A percentile compares a stretch with the other conserved stretches of the same genome.
These are phyloP conservation scores for Malus fusca DNA, from an alignment of 306 rosid genomes.

Conservation along the genomic window DNA sequence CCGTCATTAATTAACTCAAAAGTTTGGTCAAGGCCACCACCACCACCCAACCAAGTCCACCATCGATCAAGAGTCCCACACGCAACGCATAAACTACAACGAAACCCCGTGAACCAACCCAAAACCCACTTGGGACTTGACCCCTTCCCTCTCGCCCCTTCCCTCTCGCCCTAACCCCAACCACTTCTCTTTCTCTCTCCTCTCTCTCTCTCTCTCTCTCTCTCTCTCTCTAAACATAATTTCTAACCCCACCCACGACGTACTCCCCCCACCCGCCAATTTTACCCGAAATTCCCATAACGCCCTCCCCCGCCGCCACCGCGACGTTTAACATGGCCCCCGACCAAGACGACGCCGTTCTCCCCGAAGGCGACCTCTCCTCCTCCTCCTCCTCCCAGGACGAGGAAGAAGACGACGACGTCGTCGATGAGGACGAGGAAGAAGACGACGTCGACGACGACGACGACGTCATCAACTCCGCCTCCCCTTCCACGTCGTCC, in stretches of 20 bases:
- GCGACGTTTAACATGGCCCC: slow-evolving; percentile 38
- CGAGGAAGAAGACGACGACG: slow-evolving; percentile 30
- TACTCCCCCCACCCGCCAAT: background rate
- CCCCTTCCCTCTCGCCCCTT: background rate
- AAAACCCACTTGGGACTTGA: background rate
- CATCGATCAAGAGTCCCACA: background rate
- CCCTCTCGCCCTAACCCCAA: slow-evolving; percentile 7
- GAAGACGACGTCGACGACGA: slow-evolving; percentile 10
- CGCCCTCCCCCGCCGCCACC: background rate
- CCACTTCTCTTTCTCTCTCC: background rate
- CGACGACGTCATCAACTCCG: slow-evolving; percentile 15
- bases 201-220: background rate
- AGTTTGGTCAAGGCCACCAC: background rate
- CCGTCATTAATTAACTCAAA: background rate
- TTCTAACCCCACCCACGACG: background rate
- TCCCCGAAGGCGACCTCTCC: slow-evolving; percentile 59
- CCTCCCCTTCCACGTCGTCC: slow-evolving; percentile 28
- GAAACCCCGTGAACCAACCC: slow-evolving; percentile 16
- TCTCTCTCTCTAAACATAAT: background rate
- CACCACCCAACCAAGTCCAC: background rate
- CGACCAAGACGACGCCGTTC: slow-evolving; percentile 58
- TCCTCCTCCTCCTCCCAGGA: slow-evolving; percentile 19
- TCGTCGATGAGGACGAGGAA: slow-evolving; percentile 12
- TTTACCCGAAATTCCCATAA: background rate
- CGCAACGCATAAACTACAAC: slow-evolving; percentile 2